Base-by-base conservation (phyloP, 805 yeast species). In the Saturnispora quitensis region DNA sequence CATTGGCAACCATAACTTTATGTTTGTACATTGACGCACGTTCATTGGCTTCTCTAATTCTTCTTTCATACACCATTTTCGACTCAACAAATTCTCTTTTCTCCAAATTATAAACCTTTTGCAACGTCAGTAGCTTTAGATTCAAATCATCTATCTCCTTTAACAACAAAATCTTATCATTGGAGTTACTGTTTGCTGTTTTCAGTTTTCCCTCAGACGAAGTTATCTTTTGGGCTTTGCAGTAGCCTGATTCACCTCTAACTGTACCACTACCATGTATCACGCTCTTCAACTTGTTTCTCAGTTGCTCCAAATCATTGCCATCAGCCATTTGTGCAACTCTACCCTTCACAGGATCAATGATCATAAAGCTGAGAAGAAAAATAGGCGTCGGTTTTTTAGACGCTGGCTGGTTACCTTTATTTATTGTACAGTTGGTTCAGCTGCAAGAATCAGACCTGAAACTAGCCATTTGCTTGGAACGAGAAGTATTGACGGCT, bases 191-290 rank as follows among this genome's bases (percentile, higher is more conserved):
- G 9, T 34, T 34, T 7, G 8, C 3, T 25, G 24, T 33, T 44
- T 44, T 44, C 40, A 36, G 18, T 40, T 15, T 20, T 6, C 28
- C 44, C 7, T 40, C 18, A 13, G 13, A 22, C 13, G 22, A 24
- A 5, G 15, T 25, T 2, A 40, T 40, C 12, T 6, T 40, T 40
- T 31, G 31, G 5, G 45, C 18, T 20, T 13, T 24, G 25, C 22
- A 13, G 18, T 20, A 13, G 7, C 5, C 31, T 18, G 38, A 17
- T n/a, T 18, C 28, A 0, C 25, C 34, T 22, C 40, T n/a, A 15
- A 79, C 53, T 10, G 76, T 82, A 31, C 79, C 80, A 22, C 84
- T 73, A 12, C 84, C 86, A 57, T 95, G 97, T 34, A 90, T 77
- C 22, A 86, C 95, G 54, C 84, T 73, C 76, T 75, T 85, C 62